phyloP scores from a whole-genome alignment of 2,329 filamentous ascomycete species.

The Metarhizium sp. region DNA sequence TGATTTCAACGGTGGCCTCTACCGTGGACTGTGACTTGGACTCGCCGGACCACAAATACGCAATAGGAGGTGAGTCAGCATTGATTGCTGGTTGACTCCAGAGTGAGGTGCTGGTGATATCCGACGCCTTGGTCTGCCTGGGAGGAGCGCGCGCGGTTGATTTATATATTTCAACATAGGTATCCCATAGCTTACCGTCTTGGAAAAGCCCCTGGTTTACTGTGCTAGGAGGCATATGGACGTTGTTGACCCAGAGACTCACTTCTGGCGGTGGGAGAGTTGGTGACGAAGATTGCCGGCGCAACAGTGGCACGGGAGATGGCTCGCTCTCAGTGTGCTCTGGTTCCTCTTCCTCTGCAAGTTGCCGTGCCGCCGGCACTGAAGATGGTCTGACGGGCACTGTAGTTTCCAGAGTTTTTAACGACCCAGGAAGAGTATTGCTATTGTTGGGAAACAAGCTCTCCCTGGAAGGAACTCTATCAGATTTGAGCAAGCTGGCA shows the following conservation, averaged over 20 bases:
- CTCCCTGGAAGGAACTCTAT: slow-evolving; percentile 40
- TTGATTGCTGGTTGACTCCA: slow-evolving; percentile 16
- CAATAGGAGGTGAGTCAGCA: not conserved
- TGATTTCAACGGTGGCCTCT: not conserved
- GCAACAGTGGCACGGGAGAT: not conserved
- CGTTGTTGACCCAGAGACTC: not conserved
- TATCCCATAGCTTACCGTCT: slow-evolving; percentile 3
- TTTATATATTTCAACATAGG: not conserved
- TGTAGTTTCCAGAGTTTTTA: not conserved
- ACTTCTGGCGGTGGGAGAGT: not conserved
- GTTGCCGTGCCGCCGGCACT: not conserved
- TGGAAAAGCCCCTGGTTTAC: slow-evolving; percentile 23
- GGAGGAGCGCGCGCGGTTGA: slow-evolving; percentile 17
- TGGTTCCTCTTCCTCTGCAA: not conserved
- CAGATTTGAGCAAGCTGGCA: slow-evolving; percentile 45
- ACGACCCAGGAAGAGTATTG: not conserved
- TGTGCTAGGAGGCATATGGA: not conserved
- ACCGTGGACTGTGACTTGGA: not conserved
- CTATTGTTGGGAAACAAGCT: slow-evolving; percentile 35
- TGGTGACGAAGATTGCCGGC: not conserved
- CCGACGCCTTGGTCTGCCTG: slow-evolving; percentile 13
- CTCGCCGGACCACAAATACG: not conserved
- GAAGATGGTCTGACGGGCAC: not conserved
- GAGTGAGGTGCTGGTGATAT: slow-evolving; percentile 26
- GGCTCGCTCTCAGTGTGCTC: not conserved